Conservation (phyloP, 2,329 filamentous ascomycete species). For the Leptographium wingfieldii region DNA sequence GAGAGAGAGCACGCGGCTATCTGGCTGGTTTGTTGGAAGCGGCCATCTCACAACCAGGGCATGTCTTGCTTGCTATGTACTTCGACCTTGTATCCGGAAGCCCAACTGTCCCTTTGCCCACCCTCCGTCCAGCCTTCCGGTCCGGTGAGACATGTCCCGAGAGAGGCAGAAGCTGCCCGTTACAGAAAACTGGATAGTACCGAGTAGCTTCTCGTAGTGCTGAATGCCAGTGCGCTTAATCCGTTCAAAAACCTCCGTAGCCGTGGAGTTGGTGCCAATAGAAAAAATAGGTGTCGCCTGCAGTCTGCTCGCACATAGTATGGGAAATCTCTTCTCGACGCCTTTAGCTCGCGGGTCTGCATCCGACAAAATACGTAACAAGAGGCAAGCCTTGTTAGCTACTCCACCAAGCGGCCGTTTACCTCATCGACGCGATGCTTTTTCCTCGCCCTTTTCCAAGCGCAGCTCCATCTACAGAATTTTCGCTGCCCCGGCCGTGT, state of each 20-base stretch:
- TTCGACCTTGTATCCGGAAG: no score
- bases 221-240: not conserved
- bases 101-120: no score
- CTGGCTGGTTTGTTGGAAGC: no score
- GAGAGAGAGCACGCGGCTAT: no score
- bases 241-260: not conserved
- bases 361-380: not conserved
- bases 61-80: no score
- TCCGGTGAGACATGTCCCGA: not conserved
- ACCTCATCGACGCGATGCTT: not conserved
- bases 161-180: not conserved
- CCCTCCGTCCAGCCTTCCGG: not conserved
- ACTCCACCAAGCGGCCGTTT: not conserved
- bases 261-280: not conserved
- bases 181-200: not conserved
- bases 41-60: no score
- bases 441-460: not conserved
- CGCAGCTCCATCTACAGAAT: not conserved
- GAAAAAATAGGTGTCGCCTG: not conserved
- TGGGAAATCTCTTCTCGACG: not conserved
- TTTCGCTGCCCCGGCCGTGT: not conserved
- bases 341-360: not conserved
- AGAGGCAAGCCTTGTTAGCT: not conserved
- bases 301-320: not conserved
- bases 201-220: not conserved